A percentile compares a stretch with the other conserved stretches of the same genome.
Evolutionary conservation across 768 basidiomycete genomes (phyloP).

Genomic region (Xerocomus brunneocitrinus): DNA sequence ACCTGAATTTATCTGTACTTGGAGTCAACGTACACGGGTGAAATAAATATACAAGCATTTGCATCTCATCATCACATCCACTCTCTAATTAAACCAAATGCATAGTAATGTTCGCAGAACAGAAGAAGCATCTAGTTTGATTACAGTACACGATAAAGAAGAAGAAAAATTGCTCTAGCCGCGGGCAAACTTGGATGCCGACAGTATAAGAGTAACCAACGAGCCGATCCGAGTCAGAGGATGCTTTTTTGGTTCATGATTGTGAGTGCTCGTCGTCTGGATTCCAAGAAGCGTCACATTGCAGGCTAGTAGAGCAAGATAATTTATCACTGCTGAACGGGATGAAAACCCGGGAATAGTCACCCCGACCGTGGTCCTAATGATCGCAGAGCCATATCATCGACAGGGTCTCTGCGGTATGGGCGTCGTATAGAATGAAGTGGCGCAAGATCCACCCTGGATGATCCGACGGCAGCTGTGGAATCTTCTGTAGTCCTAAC

Average conservation of each 20-base stretch:
- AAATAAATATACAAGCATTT: constrained; percentile 7
- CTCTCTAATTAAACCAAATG: constrained; percentile 24
- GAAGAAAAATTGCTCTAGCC: constrained; percentile 1
- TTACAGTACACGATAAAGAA: constrained; percentile 13
- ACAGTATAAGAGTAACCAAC: neutral
- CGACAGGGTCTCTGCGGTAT: constrained; percentile 56
- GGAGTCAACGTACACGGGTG: constrained; percentile 13
- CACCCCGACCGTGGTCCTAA: constrained; percentile 38
- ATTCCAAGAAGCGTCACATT: constrained; percentile 7
- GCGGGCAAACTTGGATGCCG: neutral
- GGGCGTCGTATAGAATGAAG: constrained; percentile 54
- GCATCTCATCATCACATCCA: constrained; percentile 15
- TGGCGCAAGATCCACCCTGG: constrained; percentile 49
- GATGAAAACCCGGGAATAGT: constrained; percentile 24
- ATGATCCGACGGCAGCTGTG: constrained; percentile 17
- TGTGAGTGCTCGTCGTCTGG: constrained; percentile 3
- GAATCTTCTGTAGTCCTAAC: constrained; percentile 23
- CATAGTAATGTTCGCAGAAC: constrained; percentile 14
- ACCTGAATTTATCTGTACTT: constrained; percentile 27
- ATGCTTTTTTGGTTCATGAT: constrained; percentile 3
- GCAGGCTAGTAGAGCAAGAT: constrained; percentile 15
- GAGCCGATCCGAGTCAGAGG: neutral
- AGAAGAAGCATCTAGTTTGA: constrained; percentile 6
- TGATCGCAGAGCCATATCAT: constrained; percentile 57
- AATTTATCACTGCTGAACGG: constrained; percentile 20